Conservation (phyloP, 2,329 filamentous ascomycete species). For the Xylaria sp. region DNA sequence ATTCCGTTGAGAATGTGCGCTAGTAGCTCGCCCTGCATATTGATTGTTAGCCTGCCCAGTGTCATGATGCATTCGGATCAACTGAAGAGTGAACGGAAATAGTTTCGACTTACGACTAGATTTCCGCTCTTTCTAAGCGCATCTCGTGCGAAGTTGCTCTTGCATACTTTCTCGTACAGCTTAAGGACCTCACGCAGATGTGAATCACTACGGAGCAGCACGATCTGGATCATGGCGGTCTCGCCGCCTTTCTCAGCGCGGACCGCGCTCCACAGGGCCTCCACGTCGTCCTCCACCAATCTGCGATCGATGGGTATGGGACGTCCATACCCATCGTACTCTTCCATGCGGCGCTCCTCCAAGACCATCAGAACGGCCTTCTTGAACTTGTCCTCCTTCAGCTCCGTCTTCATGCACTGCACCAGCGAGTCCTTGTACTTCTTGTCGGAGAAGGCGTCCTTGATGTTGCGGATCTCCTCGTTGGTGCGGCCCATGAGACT, state of each 20-base stretch:
- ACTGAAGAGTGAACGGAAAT: not conserved
- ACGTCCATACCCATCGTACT: slow-evolving; percentile 73
- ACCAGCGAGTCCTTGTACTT: slow-evolving; percentile 85
- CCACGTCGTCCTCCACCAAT: slow-evolving; percentile 76
- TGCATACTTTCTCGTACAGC: slow-evolving; percentile 77
- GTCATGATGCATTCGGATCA: not conserved
- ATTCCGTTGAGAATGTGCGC: slow-evolving; percentile 96
- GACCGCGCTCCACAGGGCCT: slow-evolving; percentile 74
- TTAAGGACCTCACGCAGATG: slow-evolving; percentile 84
- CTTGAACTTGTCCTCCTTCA: slow-evolving; percentile 97
- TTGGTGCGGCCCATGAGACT: slow-evolving; percentile 90
- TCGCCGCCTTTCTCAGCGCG: slow-evolving; percentile 84
- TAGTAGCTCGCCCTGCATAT: slow-evolving; percentile 83
- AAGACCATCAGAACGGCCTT: slow-evolving; percentile 84
- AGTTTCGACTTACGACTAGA: slow-evolving; percentile 75
- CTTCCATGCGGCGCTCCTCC: slow-evolving; percentile 85
- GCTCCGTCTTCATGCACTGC: slow-evolving; percentile 89
- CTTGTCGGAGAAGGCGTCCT: slow-evolving; percentile 88
- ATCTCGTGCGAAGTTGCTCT: slow-evolving; percentile 85
- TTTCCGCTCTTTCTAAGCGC: slow-evolving; percentile 91
- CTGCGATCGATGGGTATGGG: slow-evolving; percentile 66
- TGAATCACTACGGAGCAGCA: slow-evolving; percentile 80
- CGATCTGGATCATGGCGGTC: slow-evolving; percentile 84
- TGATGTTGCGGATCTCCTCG: slow-evolving; percentile 86
- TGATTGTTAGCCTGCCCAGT: slow-evolving; percentile 5